phyloP scores from a whole-genome alignment of 2,329 filamentous ascomycete genomes.

The Metarhizium humberi region DNA sequence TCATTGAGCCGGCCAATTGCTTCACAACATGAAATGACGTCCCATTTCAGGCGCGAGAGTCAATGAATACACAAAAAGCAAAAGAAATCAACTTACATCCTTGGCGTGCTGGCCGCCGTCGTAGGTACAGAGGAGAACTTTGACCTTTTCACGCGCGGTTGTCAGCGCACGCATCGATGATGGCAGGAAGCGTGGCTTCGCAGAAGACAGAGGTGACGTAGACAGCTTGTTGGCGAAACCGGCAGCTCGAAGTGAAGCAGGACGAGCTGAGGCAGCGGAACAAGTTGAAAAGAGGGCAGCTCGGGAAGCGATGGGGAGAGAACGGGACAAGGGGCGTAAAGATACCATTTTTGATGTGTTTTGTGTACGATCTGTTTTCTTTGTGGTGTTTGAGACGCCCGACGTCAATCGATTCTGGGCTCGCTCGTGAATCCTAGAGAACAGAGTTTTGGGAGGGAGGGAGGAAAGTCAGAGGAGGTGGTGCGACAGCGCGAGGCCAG shows the following conservation, averaged over 20 bases:
- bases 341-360: conserved; percentile 22
- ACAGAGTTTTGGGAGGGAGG: not conserved
- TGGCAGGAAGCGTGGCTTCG: conserved; percentile 31
- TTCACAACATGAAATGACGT: not conserved
- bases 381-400: conserved; percentile 6
- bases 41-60: not conserved
- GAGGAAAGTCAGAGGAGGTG: not conserved
- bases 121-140: conserved; percentile 90
- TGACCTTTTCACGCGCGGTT: conserved; percentile 56
- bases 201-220: conserved; percentile 20
- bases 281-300: conserved; percentile 17
- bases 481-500: not conserved
- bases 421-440: not conserved
- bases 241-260: conserved; percentile 9
- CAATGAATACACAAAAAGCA: not conserved
- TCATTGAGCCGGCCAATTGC: not conserved
- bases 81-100: conserved; percentile 48
- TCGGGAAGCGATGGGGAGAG: conserved; percentile 15
- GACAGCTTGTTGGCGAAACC: conserved; percentile 8
- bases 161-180: conserved; percentile 42
- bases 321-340: conserved; percentile 18
- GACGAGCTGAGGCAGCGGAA: conserved; percentile 9
- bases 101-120: conserved; percentile 84
- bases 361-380: not conserved
- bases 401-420: not conserved